These are phyloP conservation scores for Teunomyces aglyptinius DNA, from an alignment of 805 yeast species.

Conservation along the genomic window DNA sequence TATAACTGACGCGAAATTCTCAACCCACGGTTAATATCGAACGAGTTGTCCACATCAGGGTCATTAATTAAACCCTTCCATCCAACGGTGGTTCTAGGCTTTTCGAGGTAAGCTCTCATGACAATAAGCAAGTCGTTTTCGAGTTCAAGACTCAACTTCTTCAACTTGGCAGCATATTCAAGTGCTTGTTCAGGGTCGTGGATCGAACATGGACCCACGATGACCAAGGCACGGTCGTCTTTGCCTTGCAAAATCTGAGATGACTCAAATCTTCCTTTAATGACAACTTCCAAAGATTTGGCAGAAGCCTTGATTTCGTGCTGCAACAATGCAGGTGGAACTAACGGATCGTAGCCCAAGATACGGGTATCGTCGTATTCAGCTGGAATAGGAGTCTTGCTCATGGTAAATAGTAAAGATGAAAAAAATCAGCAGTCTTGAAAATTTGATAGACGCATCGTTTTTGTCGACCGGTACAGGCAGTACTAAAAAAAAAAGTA, in stretches of 20 bases:
- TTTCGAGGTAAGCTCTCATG: conserved; percentile 97
- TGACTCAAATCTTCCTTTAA: conserved; percentile 76
- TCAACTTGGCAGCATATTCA: conserved; percentile 76
- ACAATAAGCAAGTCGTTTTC: conserved; percentile 75
- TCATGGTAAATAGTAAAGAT: conserved; percentile 3
- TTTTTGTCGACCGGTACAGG: neutral
- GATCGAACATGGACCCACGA: conserved; percentile 96
- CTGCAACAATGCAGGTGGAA: conserved; percentile 88
- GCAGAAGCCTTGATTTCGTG: conserved; percentile 72
- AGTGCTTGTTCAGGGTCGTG: conserved; percentile 89
- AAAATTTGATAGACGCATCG: conserved; percentile 1
- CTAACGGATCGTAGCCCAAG: conserved; percentile 89
- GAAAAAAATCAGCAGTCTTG: neutral
- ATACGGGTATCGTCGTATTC: conserved; percentile 77
- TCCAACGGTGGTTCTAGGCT: conserved; percentile 98
- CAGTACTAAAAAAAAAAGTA: neutral
- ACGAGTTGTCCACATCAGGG: conserved; percentile 90
- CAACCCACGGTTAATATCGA: conserved; percentile 93
- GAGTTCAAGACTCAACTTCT: conserved; percentile 65
- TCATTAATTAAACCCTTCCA: conserved; percentile 98
- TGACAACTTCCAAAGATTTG: conserved; percentile 58
- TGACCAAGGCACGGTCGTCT: conserved; percentile 81
- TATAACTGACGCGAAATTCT: conserved; percentile 83
- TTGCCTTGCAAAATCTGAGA: conserved; percentile 67
- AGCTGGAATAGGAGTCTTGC: conserved; percentile 38